Conservation (phyloP, 805 yeast species). For the Saturnispora mendoncae region DNA sequence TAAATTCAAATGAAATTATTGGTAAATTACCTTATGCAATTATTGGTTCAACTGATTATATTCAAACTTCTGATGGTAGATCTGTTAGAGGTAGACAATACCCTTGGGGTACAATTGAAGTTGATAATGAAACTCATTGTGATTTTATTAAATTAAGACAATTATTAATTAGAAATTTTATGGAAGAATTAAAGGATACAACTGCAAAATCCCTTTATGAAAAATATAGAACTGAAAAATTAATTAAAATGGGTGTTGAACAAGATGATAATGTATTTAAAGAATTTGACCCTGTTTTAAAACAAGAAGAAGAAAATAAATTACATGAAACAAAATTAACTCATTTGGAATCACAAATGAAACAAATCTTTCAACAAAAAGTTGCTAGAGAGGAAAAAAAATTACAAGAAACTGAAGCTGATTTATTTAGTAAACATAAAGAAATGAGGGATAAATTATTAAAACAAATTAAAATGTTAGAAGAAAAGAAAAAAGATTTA, state of each 20-base stretch:
- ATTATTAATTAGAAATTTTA: conserved; percentile 75
- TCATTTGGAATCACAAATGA: conserved; percentile 95
- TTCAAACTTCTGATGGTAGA: conserved; percentile 66
- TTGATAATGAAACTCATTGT: conserved; percentile 88
- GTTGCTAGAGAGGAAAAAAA: conserved; percentile 96
- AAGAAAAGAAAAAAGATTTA: conserved; percentile 79
- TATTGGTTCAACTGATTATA: conserved; percentile 76
- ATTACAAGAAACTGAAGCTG: conserved; percentile 93
- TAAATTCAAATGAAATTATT: conserved; percentile 57
- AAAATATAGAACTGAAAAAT: conserved; percentile 78
- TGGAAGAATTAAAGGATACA: conserved; percentile 88
- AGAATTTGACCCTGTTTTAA: conserved; percentile 86
- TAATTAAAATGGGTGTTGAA: conserved; percentile 71
- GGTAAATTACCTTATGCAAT: conserved; percentile 84
- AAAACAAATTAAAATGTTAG: conserved; percentile 81
- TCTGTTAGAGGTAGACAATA: conserved; percentile 82
- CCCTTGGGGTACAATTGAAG: conserved; percentile 97
- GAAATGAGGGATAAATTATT: conserved; percentile 93
- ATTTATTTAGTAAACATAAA: conserved; percentile 87
- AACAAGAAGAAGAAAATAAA: conserved; percentile 88
- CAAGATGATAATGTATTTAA: conserved; percentile 92
- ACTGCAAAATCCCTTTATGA: conserved; percentile 76
- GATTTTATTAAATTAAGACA: conserved; percentile 88
- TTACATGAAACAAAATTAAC: conserved; percentile 90
- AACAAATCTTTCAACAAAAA: conserved; percentile 90